Evolutionary conservation across 257 asterid genomes (phyloP).

Genomic region (Fraxinus anomala): DNA sequence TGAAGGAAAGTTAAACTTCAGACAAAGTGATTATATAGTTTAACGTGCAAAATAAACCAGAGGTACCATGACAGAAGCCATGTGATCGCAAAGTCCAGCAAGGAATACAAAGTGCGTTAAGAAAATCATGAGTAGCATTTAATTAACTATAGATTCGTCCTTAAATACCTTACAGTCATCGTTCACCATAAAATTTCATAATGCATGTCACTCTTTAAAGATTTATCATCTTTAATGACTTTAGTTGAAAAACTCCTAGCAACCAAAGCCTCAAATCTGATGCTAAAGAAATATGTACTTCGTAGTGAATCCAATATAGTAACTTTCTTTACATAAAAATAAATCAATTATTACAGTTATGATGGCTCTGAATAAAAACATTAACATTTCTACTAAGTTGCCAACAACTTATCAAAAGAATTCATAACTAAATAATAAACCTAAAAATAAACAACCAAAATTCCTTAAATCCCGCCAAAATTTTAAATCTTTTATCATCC

Average conservation of each 20-base stretch:
- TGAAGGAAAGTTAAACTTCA: background rate
- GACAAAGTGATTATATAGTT: background rate
- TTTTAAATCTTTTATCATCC: background rate
- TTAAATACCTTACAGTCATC: background rate
- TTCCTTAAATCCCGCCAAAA: background rate
- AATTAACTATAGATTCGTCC: background rate
- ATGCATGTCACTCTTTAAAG: background rate
- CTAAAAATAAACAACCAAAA: background rate
- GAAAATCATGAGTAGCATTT: background rate
- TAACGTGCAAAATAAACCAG: background rate
- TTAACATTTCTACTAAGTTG: background rate
- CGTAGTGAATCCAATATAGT: background rate
- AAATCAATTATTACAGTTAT: background rate
- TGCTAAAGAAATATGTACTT: background rate
- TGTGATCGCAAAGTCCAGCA: background rate
- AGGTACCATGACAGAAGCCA: background rate
- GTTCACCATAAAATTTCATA: too few relatives aligned
- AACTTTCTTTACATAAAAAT: background rate
- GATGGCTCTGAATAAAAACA: background rate
- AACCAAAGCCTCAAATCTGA: background rate
- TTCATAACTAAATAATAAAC: background rate
- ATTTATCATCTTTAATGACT: background rate
- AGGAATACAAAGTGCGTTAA: background rate
- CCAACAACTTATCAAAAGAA: conserved; percentile 6
- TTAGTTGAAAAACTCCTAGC: background rate